Conservation (phyloP, 345 rosid species). For the Eucalyptus tenuipes region DNA sequence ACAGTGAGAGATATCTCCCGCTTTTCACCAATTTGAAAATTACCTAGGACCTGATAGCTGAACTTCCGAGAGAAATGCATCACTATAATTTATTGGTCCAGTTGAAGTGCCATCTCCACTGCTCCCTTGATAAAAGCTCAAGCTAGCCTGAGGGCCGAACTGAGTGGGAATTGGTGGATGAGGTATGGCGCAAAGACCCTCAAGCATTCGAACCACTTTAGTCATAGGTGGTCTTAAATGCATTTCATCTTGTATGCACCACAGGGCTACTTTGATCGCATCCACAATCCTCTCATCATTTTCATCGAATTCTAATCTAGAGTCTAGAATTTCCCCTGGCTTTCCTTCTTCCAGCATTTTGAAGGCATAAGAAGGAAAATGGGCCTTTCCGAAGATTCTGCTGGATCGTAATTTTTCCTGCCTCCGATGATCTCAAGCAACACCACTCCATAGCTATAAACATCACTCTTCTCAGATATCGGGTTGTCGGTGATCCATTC, state of each 20-base stretch:
- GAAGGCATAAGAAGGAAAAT: slow-evolving; percentile 28
- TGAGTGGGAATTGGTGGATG: slow-evolving; percentile 7
- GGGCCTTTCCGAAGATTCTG: slow-evolving; percentile 8
- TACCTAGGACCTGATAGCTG: slow-evolving; percentile 34
- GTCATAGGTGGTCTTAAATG: slow-evolving; percentile 33
- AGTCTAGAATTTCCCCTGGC: slow-evolving; percentile 22
- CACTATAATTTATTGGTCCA: not conserved
- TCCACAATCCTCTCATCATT: slow-evolving; percentile 3
- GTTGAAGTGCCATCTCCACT: slow-evolving; percentile 7
- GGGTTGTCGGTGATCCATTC: slow-evolving; percentile 42
- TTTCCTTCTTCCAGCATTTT: slow-evolving; percentile 34
- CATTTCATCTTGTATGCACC: slow-evolving; percentile 45
- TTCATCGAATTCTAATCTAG: slow-evolving; percentile 3
- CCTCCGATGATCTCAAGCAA: slow-evolving; percentile 47
- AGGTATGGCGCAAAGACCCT: slow-evolving; percentile 23
- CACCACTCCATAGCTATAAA: slow-evolving; percentile 36
- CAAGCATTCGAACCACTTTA: slow-evolving; percentile 40
- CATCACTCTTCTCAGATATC: slow-evolving; percentile 36
- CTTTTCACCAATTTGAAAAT: not conserved
- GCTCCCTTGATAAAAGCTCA: slow-evolving; percentile 11
- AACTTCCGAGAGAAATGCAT: slow-evolving; percentile 9
- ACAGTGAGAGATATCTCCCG: not conserved
- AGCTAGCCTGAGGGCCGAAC: not conserved
- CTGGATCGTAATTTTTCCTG: slow-evolving; percentile 18
- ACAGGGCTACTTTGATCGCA: slow-evolving; percentile 30